Evolutionary conservation across 805 yeast species (phyloP), one percentile per base, ranked within the genome.

Genomic region (Saccharomyces paradoxus): DNA sequence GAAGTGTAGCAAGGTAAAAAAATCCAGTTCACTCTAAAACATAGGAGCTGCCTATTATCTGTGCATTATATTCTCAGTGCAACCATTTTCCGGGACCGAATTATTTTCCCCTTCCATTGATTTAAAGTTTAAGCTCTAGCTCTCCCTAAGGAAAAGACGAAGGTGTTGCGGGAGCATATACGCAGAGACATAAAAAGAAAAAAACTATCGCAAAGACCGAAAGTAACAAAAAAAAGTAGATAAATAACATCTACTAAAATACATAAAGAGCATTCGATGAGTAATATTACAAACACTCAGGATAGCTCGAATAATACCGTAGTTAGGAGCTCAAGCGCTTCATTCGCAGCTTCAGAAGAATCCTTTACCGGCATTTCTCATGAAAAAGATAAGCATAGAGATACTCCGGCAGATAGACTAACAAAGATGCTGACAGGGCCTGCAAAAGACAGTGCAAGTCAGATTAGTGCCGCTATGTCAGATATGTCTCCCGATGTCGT

Each of bases 401-500:
- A 56, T 50, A 58, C 61, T 17, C 49, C 48, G 24, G 58, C 51
- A 4, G 60, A 58, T 52, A 53, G 51, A 47, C 46, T 57, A 24
- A 52, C 61, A 2, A 57, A 46, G 41, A 57, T 57, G 61, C 46
- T 58, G 29, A 54, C 59, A 2, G 46, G 41, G 10, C 28, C 51
- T n/a, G 48, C 53, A 47, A 4, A 55, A 49, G 41, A 49, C 28
- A 22, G 9, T 31, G 29, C 31, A 46, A 49, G 44, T 21, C 41
- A 31, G 46, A 6, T 29, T 6, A 49, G 51, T 24, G n/a, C n/a
- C 13, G 4, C 51, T 2, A 46, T 13, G n/a, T 49, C 51, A 4
- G 21, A 28, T 24, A 32, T 55, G 24, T 47, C 55, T 12, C 59
- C 63, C 14, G 65, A 60, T 10, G 55, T 57, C 24, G n/a, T 56